Evolutionary conservation across 2,329 filamentous ascomycete genomes (phyloP).

Genomic region (Penicillium palitans): DNA sequence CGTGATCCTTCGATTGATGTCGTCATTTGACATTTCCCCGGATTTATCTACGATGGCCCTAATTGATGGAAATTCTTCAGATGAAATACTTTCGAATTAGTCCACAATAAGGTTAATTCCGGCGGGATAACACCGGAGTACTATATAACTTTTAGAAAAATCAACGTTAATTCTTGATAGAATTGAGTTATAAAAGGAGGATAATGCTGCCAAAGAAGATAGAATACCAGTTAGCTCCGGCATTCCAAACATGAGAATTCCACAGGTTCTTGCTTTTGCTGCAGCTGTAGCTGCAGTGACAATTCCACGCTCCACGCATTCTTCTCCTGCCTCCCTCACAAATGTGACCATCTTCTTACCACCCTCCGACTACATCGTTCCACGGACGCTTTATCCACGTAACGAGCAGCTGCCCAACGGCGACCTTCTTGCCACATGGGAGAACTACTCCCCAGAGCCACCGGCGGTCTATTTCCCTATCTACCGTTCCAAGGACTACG

Average conservation of each 20-base stretch:
- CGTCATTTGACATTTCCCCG: background rate
- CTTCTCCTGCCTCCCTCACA: slow-evolving; percentile 30
- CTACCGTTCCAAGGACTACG: slow-evolving; percentile 54
- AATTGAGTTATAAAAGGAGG: slow-evolving; percentile 4
- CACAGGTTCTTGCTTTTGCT: slow-evolving; percentile 13
- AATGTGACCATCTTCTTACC: slow-evolving; percentile 46
- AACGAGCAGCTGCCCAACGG: slow-evolving; percentile 48
- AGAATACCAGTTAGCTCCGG: background rate
- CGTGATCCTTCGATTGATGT: background rate
- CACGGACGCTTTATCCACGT: slow-evolving; percentile 55
- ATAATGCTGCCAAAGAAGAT: background rate
- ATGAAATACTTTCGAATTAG: background rate
- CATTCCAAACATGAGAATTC: slow-evolving; percentile 17
- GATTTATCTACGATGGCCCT: background rate
- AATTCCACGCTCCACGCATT: slow-evolving; percentile 1
- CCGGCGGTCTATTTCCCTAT: slow-evolving; percentile 56
- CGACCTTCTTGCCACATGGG: slow-evolving; percentile 55
- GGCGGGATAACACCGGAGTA: slow-evolving; percentile 21
- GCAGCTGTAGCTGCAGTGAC: slow-evolving; percentile 13
- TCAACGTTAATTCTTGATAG: background rate
- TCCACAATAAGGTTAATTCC: slow-evolving; percentile 25
- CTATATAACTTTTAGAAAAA: background rate
- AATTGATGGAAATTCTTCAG: slow-evolving; percentile 19
- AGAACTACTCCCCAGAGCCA: slow-evolving; percentile 57
- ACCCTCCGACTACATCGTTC: slow-evolving; percentile 47